A percentile compares a stretch with the other conserved stretches of the same genome.
phyloP scores from a whole-genome alignment of 2,329 filamentous ascomycete genomes.

The Colletotrichum tabaci region DNA sequence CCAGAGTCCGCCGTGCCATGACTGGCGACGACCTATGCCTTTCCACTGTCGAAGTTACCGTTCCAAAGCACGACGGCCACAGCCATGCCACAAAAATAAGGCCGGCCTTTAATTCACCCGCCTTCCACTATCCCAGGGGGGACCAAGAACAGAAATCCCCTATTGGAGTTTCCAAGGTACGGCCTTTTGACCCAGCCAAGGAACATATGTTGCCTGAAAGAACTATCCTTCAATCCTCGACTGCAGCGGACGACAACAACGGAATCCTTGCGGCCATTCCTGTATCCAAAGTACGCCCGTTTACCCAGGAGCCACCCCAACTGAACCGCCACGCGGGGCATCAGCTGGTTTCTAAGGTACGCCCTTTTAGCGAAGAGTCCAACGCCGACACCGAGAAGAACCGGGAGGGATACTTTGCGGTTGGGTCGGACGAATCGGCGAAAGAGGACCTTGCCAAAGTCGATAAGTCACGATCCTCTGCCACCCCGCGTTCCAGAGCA shows the following conservation, averaged over 20 bases:
- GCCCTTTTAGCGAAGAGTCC: constrained; percentile 25
- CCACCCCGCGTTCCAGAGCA: constrained; percentile 46
- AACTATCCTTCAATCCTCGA: background rate
- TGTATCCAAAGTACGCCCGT: constrained; percentile 33
- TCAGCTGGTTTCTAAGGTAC: constrained; percentile 29
- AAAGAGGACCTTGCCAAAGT: constrained; percentile 15
- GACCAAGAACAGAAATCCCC: constrained; percentile 23
- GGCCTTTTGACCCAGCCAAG: constrained; percentile 39
- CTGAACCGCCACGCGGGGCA: constrained; percentile 39
- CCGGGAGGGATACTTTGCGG: constrained; percentile 9
- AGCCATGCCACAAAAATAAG: constrained; percentile 47
- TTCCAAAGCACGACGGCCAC: constrained; percentile 44
- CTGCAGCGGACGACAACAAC: background rate
- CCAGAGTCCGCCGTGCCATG: constrained; percentile 43
- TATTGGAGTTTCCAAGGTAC: constrained; percentile 44
- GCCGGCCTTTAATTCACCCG: constrained; percentile 45
- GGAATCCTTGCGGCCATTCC: constrained; percentile 6
- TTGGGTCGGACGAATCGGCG: constrained; percentile 30
- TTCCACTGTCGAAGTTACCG: constrained; percentile 34
- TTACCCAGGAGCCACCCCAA: constrained; percentile 23
- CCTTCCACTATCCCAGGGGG: constrained; percentile 26
- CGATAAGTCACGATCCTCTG: constrained; percentile 38
- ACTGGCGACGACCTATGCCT: constrained; percentile 39
- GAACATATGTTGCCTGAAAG: constrained; percentile 13
- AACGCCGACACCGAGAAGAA: background rate